These are phyloP conservation scores for Venturia nashicola DNA, from an alignment of 2,329 filamentous ascomycete genomes.

Conservation along the genomic window DNA sequence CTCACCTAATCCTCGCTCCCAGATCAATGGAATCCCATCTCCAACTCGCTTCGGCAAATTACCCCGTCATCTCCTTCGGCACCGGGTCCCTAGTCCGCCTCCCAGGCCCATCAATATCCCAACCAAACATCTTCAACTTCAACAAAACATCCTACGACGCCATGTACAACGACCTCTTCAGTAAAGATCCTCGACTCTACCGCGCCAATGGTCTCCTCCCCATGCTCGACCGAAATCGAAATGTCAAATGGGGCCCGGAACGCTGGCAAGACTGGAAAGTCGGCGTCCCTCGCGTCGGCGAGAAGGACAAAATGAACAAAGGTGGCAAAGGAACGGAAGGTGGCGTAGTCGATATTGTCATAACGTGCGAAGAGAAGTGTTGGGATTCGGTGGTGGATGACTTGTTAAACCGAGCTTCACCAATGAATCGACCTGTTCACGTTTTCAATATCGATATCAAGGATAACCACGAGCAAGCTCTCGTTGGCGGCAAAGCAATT, in stretches of 20 bases:
- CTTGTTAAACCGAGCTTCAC: slow-evolving; percentile 70
- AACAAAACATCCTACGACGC: slow-evolving; percentile 91
- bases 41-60: slow-evolving; percentile 67
- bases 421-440: slow-evolving; percentile 85
- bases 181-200: slow-evolving; percentile 80
- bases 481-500: slow-evolving; percentile 82
- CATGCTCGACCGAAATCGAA: slow-evolving; percentile 87
- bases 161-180: slow-evolving; percentile 83
- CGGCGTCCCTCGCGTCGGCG: slow-evolving; percentile 54
- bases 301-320: slow-evolving; percentile 50
- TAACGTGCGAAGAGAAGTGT: slow-evolving; percentile 94
- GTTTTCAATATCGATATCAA: slow-evolving; percentile 98
- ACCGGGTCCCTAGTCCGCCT: slow-evolving; percentile 90
- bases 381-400: slow-evolving; percentile 98
- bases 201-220: slow-evolving; percentile 84
- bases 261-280: slow-evolving; percentile 96
- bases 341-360: slow-evolving; percentile 83
- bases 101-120: slow-evolving; percentile 77
- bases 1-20: slow-evolving; percentile 12
- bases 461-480: slow-evolving; percentile 94
- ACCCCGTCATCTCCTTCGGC: slow-evolving; percentile 96
- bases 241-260: slow-evolving; percentile 90
- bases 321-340: slow-evolving; percentile 74
- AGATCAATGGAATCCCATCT: slow-evolving; percentile 99
- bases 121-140: slow-evolving; percentile 97